Base-by-base conservation (phyloP, 1,284 basidiomycete genomes). In the Ustilago vetiveriae region DNA sequence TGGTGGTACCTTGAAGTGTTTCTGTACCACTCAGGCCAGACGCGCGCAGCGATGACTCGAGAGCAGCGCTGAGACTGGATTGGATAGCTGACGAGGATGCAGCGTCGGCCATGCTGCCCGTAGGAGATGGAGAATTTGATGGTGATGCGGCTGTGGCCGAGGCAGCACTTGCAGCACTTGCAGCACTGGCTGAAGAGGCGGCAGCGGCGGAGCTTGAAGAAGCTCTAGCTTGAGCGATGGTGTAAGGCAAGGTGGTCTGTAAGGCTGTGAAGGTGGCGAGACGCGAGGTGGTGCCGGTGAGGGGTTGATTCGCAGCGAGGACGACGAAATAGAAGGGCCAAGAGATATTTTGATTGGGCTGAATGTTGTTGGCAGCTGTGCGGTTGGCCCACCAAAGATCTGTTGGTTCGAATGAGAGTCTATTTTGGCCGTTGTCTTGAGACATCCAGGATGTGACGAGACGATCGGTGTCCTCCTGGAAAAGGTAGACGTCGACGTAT, bases 261-360 rank as follows among this genome's bases (percentile, higher is more conserved):
- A 78, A 35, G 2, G 76, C 76, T 16, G 50, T 56, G 36, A 68
- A 78, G 3, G 76, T 78, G 3, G 72, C 53, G 7, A 71, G 54
- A 8, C 76, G 62, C 23, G 53, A 64, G 3, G 68, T 75, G 23
- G 63, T 62, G 24, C 74, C 72, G 11, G 46, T 40, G 10, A 74
- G 49, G 1, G 68, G 45, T 21, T 43, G 24, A 7, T 68, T 72
- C 2, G 72, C 42, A 16, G 71, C 41, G 2, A 74, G 71, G 2
- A 78, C 62, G 36, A 76, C 74, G 63, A 78, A 78, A 71, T 78
- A 78, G 47, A 76, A 78, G 0, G 76, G 76, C 76, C 76, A 78
- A 6, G 72, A 62, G 48, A 76, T 78, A 53, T 75, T 72, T 26
- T 72, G 73, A 10, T 54, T 53, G 6, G 58, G 59, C 23, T 71